phyloP scores from a whole-genome alignment of 176 grass and related monocot species.

The Secale cereale region DNA sequence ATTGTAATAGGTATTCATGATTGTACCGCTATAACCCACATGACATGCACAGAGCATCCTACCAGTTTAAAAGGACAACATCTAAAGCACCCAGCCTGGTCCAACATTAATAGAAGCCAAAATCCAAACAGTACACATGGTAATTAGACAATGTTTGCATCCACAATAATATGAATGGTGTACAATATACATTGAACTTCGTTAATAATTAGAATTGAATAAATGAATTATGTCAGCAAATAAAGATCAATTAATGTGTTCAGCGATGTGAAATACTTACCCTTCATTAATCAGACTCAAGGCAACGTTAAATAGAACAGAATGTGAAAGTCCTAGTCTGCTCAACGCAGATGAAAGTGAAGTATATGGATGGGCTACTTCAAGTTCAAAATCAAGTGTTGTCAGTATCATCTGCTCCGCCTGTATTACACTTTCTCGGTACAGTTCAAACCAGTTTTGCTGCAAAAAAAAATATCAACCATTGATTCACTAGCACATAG shows the following conservation, averaged over 20 bases:
- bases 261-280: slow-evolving; percentile 51
- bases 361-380: slow-evolving; percentile 85
- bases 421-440: slow-evolving; percentile 69
- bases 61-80: slow-evolving; percentile 12
- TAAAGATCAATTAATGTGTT: slow-evolving; percentile 10
- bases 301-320: slow-evolving; percentile 59
- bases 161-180: slow-evolving; percentile 15
- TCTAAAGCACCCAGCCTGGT: not conserved
- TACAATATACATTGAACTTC: slow-evolving; percentile 6
- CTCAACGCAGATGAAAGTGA: slow-evolving; percentile 56
- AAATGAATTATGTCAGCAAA: slow-evolving; percentile 19
- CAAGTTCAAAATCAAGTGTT: slow-evolving; percentile 89
- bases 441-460: slow-evolving; percentile 86
- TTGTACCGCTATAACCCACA: slow-evolving; percentile 6
- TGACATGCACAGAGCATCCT: not conserved
- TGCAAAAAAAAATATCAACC: slow-evolving; percentile 31
- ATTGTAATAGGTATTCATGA: slow-evolving; percentile 1
- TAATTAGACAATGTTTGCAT: not conserved
- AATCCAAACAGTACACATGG: slow-evolving; percentile 13
- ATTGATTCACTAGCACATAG: slow-evolving; percentile 17
- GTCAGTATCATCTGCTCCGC: slow-evolving; percentile 86
- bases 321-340: slow-evolving; percentile 70
- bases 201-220: slow-evolving; percentile 23
- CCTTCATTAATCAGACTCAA: slow-evolving; percentile 83
- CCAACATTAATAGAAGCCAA: slow-evolving; percentile 12